Evolutionary conservation across 345 rosid genomes (phyloP), one percentile per base, ranked within the genome.

Genomic region (Hibiscus syriacus): DNA sequence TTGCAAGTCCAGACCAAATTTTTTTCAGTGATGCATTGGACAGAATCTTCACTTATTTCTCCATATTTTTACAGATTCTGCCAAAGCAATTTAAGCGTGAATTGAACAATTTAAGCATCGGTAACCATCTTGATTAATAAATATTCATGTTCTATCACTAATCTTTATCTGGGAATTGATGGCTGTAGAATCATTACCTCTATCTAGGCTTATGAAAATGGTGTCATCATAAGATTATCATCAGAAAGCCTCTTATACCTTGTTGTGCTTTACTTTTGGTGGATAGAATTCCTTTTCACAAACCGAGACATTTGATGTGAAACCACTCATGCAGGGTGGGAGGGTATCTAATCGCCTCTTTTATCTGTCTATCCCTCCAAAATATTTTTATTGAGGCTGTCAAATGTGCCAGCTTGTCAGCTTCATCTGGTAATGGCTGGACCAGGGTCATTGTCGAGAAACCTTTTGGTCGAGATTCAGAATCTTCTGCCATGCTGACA

Each of bases 391-490:
- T 85, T 25, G 96, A 94, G 77, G 99, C 99, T 7, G 98, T 94
- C 67, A 89, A 71, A 83, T 89, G 98, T 70, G 93, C 99, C 64
- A 94, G 95, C 85, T 58, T 72, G 17, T 89, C 95, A 29, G 96
- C 97, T 69, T 91, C 99, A 70, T 85, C 99, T 80, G 82, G 81
- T 66, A 80, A 76, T 72, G 99, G 99, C 76, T 94, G 99, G 99
- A 91, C 96, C 52, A 85, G 97, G 74, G 99, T 94, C 78, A 91
- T 94, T 64, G 99, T 94, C 25, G 99, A 94, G 87, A 94, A 94
- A 81, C 99, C 99, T 70, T 94, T 94, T 80, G 99, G 99, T 67
- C 85, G 96, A 72, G 96, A 91, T 82, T 91, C 97, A 48, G 99
- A 87, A 77, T 87, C 97, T 59, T 94, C 99, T 0, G 96, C 99